Conservation (phyloP, 805 yeast genomes). For the Pichia cephalocereana region DNA sequence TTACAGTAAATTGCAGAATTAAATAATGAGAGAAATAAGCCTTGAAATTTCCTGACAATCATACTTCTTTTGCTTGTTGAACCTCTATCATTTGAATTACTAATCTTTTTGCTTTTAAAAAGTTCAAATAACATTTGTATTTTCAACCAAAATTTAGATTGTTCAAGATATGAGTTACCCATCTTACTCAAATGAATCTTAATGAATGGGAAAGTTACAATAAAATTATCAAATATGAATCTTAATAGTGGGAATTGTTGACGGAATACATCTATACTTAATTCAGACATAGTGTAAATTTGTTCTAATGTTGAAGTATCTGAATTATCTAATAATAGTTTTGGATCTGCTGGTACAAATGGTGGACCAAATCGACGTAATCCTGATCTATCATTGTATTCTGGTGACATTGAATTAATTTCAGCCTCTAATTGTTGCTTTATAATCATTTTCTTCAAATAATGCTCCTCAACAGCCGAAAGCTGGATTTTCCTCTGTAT, state of each 20-base stretch:
- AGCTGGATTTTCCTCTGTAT: conserved; percentile 16
- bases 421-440: conserved; percentile 55
- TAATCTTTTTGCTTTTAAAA: conserved; percentile 62
- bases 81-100: conserved; percentile 66
- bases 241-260: conserved; percentile 57
- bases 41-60: conserved; percentile 49
- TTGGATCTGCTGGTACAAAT: conserved; percentile 43
- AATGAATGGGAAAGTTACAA: conserved; percentile 71
- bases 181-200: conserved; percentile 32
- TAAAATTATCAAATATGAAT: conserved; percentile 53
- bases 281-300: conserved; percentile 12
- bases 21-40: conserved; percentile 56
- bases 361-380: conserved; percentile 72
- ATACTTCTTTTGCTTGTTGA: conserved; percentile 66
- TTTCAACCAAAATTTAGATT: conserved; percentile 59
- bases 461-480: conserved; percentile 71
- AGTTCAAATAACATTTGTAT: conserved; percentile 78
- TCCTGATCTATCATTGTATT: conserved; percentile 46
- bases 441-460: conserved; percentile 73
- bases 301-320: conserved; percentile 6
- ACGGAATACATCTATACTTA: conserved; percentile 16
- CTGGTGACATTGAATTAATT: conserved; percentile 38
- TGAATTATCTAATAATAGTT: conserved; percentile 17
- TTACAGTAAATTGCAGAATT: conserved; percentile 65
- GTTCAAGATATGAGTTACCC: conserved; percentile 9